A percentile compares a stretch with the other conserved stretches of the same genome.
phyloP scores from a whole-genome alignment of 1,284 basidiomycete species.

The Cutaneotrichosporon sp. region DNA sequence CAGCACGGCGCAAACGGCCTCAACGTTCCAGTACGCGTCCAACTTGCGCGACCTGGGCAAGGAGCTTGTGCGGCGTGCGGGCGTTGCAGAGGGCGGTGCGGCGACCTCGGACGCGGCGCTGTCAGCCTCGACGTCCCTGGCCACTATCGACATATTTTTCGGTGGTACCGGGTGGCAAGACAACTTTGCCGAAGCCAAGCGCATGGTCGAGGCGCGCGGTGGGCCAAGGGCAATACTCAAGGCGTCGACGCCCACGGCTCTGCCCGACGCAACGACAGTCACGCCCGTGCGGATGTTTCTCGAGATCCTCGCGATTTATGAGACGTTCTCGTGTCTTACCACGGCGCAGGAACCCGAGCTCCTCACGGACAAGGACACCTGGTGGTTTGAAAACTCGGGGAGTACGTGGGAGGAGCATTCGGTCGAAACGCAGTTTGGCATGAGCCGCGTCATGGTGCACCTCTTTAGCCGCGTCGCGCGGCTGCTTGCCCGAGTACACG shows the following conservation, averaged over 20 bases:
- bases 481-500: constrained; percentile 29
- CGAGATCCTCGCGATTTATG: constrained; percentile 53
- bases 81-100: constrained; percentile 13
- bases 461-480: constrained; percentile 37
- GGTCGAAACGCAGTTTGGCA: constrained; percentile 54
- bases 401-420: constrained; percentile 47
- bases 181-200: constrained; percentile 51
- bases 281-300: constrained; percentile 49
- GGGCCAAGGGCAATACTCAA: constrained; percentile 46
- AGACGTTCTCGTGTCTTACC: constrained; percentile 51
- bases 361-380: constrained; percentile 46
- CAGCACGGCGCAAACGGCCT: constrained; percentile 32
- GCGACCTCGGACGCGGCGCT: constrained; percentile 48
- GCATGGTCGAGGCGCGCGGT: constrained; percentile 48
- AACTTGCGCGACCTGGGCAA: constrained; percentile 38
- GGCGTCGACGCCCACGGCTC: constrained; percentile 25
- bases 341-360: constrained; percentile 49
- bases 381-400: constrained; percentile 47
- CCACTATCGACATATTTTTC: constrained; percentile 52
- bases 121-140: constrained; percentile 49
- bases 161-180: constrained; percentile 50
- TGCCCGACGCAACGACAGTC: constrained; percentile 46
- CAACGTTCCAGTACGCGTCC: constrained; percentile 38
- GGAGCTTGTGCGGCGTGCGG: constrained; percentile 34
- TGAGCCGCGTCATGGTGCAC: constrained; percentile 44